Percentiles rank a stretch among this genome's conserved stretches.
Conservation (phyloP, 2,329 filamentous ascomycete genomes). For the Fusarium tjaetaba region DNA sequence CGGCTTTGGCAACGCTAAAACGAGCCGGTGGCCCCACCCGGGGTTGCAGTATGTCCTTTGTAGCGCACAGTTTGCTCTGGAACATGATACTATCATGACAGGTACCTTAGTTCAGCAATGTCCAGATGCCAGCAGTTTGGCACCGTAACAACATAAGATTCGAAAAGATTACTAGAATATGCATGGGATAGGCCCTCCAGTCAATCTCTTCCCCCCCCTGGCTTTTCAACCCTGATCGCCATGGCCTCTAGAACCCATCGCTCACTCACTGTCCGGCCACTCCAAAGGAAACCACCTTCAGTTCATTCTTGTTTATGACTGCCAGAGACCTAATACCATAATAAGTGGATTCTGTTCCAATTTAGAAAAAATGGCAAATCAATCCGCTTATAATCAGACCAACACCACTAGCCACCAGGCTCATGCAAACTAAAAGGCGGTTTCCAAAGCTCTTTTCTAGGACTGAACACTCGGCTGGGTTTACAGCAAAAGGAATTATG, state of each 20-base stretch:
- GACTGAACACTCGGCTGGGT: neutral
- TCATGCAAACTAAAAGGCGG: neutral
- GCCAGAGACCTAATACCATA: neutral
- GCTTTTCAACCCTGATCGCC: neutral
- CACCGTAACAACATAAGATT: neutral
- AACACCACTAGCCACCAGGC: neutral
- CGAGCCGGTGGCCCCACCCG: constrained; percentile 39
- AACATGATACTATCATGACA: neutral
- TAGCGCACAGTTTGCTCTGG: constrained; percentile 16
- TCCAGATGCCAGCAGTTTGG: neutral
- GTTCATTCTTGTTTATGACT: neutral
- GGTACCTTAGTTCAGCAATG: neutral
- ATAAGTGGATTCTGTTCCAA: neutral
- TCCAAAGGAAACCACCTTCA: neutral
- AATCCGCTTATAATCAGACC: neutral
- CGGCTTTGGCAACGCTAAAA: constrained; percentile 46
- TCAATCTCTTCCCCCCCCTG: neutral
- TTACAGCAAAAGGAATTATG: neutral
- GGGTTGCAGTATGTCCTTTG: constrained; percentile 28
- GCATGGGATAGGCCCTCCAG: neutral
- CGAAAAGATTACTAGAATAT: neutral
- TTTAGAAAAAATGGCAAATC: neutral
- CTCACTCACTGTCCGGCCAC: neutral
- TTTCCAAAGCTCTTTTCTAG: neutral
- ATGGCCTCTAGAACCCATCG: neutral